Percentiles rank a stretch among this genome's conserved stretches.
Evolutionary conservation across 345 rosid genomes (phyloP).

Genomic region (Pelargonium nanum): DNA sequence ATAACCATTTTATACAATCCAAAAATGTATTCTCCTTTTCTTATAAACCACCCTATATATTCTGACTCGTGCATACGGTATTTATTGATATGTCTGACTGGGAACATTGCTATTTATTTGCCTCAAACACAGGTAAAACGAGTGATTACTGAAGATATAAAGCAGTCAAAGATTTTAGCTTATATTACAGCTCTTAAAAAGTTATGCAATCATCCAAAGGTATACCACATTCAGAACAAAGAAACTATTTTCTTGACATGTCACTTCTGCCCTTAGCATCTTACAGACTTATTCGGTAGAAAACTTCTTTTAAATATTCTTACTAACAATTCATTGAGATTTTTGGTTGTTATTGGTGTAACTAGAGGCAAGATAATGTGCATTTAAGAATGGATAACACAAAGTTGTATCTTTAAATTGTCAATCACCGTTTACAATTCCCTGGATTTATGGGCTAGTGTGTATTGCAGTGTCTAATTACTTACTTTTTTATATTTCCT

Average conservation of each 20-base stretch:
- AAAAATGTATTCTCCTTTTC: conserved; percentile 60
- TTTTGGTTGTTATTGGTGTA: too few species aligned
- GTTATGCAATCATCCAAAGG: conserved; percentile 99
- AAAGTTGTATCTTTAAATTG: too few species aligned
- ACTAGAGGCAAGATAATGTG: too few species aligned
- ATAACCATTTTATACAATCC: conserved; percentile 87
- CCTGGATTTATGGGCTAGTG: too few species aligned
- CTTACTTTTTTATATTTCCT: conserved; percentile 2
- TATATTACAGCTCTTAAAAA: conserved; percentile 97
- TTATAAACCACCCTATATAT: conserved; percentile 6
- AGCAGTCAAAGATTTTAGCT: conserved; percentile 87
- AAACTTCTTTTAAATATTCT: too few species aligned
- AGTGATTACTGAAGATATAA: conserved; percentile 68
- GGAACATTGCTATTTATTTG: conserved; percentile 6
- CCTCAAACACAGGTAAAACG: conserved; percentile 55
- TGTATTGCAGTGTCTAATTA: too few species aligned
- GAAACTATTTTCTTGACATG: not conserved
- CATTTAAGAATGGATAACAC: too few species aligned
- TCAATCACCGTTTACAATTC: too few species aligned
- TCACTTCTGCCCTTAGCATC: not conserved
- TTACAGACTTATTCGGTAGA: not conserved
- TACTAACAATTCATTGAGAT: too few species aligned
- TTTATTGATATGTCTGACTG: not conserved
- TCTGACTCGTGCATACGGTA: not conserved
- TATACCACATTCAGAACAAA: conserved; percentile 9